Evolutionary conservation across 73 alveolate species (phyloP), one percentile per base, ranked within the genome.

Genomic region (Symbiodinium pilosum): DNA sequence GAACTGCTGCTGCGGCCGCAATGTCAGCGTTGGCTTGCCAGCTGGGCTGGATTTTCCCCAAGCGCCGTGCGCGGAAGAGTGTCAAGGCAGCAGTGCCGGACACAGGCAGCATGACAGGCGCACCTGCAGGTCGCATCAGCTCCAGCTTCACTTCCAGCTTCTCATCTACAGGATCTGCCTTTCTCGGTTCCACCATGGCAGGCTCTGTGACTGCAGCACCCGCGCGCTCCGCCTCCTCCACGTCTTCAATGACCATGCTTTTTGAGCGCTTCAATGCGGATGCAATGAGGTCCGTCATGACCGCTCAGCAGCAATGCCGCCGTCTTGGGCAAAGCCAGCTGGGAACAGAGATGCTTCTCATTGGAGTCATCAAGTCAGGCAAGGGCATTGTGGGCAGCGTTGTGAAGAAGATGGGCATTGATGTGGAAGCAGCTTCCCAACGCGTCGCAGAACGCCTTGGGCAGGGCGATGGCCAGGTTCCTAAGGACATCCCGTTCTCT

Each of bases 131-230:
- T 18, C 54, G 43, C 51, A 8, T 41, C 28, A 43, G 95, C 71
- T 64, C 52, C 87, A 30, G 77, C 73, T 41, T 54, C 28, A 44
- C 54, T 34, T 52, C 86, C 47, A n/a, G 69, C 84, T 6, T 75
- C 92, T 92, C 98, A n/a, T 92, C 98, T 43, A 40, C 44, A 28
- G 64, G 92, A 64, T 75, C 92, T 64, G 83, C 92, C 64, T 92
- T 92, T 36, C 52, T 92, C 84, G 98, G 98, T 32, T 75, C 98
- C 69, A 69, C 92, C 64, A 44, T 92, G 98, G 98, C 98, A 9
- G 98, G 98, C 52, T 83, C 59, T 20, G 89, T 83, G 89, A 83
- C 89, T 2, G 38, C 52, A 28, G 64, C 98, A 36, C 43, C 59
- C 39, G 75, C 39, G 28, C 51, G 85, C 51, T n/a, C 71, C 56